Base-by-base conservation (phyloP, 176 grass and related monocot genomes). In the Bonia amplexicaulis region DNA sequence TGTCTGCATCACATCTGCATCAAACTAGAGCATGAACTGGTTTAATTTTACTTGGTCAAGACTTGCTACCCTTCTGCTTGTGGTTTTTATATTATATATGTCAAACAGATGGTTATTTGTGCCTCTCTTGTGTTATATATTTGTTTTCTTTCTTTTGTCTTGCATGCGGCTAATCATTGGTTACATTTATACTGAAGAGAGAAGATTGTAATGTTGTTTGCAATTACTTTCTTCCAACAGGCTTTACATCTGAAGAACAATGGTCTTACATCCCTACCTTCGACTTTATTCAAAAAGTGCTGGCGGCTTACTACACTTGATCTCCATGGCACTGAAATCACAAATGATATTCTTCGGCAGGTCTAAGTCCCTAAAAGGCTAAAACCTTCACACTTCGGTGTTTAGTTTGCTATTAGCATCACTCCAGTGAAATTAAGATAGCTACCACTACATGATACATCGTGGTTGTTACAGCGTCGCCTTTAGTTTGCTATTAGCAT, bases 261-360 rank as follows among this genome's bases (percentile, higher is more conserved):
- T 68, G 91, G 93, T 66, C 81, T 98, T 46, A 92, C 74, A 84
- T 93, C 87, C 68, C 86, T 95, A 19, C 96, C 96, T 44, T 62
- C 91, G 19, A 86, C 84, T 1, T 85, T 98, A 51, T 95, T 98
- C 80, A 95, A 89, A 52, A 82, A 82, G 37, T 95, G 96, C 69
- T 84, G 46, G 46, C 91, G 88, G 39, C 89, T 98, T 64, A 90
- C 88, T 47, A 95, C 88, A 46, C 91, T 98, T 59, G 91, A 98
- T 90, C 85, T 98, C 39, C 96, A 98, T 89, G 93, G 96, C 35
- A 98, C 96, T 52, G 93, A 92, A 90, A 95, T 98, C 35, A 98
- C 96, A 51, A 98, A 90, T 71, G 96, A 95, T 77, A 58, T 84
- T 86, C 93, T 98, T 85, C 89, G 96, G 23, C 93, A 98, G 96